Percentiles rank a stretch among this genome's conserved stretches.
phyloP scores from a whole-genome alignment of 805 yeast genomes.

The Saccharomycopsis fodiens region DNA sequence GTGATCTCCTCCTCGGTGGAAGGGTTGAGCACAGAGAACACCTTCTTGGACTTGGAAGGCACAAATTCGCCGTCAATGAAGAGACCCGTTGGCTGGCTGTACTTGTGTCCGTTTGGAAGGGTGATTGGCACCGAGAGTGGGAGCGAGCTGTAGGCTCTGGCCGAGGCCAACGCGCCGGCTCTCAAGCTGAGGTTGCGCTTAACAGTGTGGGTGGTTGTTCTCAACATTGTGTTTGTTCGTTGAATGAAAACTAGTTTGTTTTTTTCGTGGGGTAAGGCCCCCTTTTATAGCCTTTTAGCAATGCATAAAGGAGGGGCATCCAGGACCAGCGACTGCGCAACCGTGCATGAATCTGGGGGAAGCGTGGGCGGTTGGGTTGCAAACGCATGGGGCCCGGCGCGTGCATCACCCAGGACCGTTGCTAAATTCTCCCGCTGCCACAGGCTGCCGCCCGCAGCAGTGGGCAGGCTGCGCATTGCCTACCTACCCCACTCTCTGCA shows the following conservation, averaged over 20 bases:
- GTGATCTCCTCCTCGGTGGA: slow-evolving; percentile 57
- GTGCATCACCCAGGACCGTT: not conserved
- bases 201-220: slow-evolving; percentile 13
- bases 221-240: slow-evolving; percentile 8
- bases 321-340: not conserved
- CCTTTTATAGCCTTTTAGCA: not conserved
- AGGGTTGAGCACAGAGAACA: slow-evolving; percentile 49
- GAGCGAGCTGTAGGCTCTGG: slow-evolving; percentile 27
- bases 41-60: slow-evolving; percentile 43
- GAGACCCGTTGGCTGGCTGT: slow-evolving; percentile 78
- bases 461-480: not conserved
- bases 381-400: no score
- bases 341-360: not conserved
- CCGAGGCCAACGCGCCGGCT: slow-evolving; percentile 5
- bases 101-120: slow-evolving; percentile 58
- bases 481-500: slow-evolving; percentile 2
- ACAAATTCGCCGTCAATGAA: slow-evolving; percentile 84
- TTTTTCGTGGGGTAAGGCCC: not conserved
- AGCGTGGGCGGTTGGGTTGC: not conserved
- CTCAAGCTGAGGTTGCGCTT: slow-evolving; percentile 1
- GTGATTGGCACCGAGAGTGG: slow-evolving; percentile 43
- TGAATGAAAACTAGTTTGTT: not conserved
- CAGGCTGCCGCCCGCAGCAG: not conserved
- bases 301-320: not conserved
- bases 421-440: not conserved